Conservation (phyloP, 1,139 yeast genomes). For the Suhomyces taliae region DNA sequence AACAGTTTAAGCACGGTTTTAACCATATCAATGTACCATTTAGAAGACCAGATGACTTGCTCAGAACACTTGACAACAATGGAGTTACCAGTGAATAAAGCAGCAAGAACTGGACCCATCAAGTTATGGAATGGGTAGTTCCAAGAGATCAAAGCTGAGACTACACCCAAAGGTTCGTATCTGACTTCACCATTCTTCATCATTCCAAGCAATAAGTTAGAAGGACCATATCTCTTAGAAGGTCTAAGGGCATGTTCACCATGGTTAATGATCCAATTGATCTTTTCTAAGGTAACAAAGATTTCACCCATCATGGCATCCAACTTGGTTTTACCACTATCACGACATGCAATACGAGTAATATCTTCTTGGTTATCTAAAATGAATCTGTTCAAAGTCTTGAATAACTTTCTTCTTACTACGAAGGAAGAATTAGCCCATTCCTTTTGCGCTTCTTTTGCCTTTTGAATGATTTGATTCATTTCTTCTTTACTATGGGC, state of each 20-base stretch:
- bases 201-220: conserved; percentile 61
- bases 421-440: conserved; percentile 65
- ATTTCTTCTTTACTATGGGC: conserved; percentile 68
- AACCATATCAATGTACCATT: conserved; percentile 68
- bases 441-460: conserved; percentile 56
- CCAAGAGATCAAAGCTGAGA: conserved; percentile 92
- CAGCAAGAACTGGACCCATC: conserved; percentile 88
- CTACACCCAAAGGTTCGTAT: conserved; percentile 89
- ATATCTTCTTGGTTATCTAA: conserved; percentile 81
- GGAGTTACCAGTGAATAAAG: conserved; percentile 87
- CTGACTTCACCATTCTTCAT: conserved; percentile 93
- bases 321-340: conserved; percentile 91
- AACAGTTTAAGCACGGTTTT: conserved; percentile 69
- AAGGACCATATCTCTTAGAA: conserved; percentile 82
- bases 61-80: conserved; percentile 92
- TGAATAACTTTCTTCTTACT: conserved; percentile 66
- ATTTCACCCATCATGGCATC: conserved; percentile 97
- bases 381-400: conserved; percentile 70
- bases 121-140: conserved; percentile 93
- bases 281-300: conserved; percentile 87
- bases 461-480: conserved; percentile 57
- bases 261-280: conserved; percentile 83
- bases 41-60: conserved; percentile 93
- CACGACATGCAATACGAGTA: conserved; percentile 92
- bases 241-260: conserved; percentile 74